A percentile compares a stretch with the other conserved stretches of the same genome.
These are phyloP conservation scores for Talaromyces sp. DNA, from an alignment of 2,329 filamentous ascomycete species.

Conservation along the genomic window DNA sequence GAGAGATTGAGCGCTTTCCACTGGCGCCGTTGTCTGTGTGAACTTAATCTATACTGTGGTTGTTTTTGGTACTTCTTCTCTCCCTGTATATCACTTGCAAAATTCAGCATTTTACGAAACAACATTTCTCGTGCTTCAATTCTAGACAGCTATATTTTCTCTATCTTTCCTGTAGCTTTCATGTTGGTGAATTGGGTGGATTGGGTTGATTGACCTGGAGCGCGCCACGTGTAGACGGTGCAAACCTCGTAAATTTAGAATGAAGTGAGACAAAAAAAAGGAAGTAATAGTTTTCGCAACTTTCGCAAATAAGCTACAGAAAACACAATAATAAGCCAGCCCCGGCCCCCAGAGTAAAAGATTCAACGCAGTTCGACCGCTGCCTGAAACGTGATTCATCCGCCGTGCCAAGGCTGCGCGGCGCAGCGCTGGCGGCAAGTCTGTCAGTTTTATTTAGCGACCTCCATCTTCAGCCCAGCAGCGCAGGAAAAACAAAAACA, in stretches of 20 bases:
- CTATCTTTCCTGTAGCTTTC: not conserved
- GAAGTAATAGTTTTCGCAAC: not conserved
- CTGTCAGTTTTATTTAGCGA: constrained; percentile 1
- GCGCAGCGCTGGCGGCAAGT: not conserved
- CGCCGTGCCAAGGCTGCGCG: not conserved
- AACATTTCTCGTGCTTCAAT: not conserved
- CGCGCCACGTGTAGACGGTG: not conserved
- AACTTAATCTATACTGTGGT: constrained; percentile 32
- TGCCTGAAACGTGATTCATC: not conserved
- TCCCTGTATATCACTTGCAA: constrained; percentile 40
- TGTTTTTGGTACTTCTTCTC: constrained; percentile 30
- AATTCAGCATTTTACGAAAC: constrained; percentile 12
- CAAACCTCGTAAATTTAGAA: not conserved
- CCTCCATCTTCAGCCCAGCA: not conserved
- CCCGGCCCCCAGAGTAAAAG: not conserved
- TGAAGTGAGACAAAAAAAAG: not conserved
- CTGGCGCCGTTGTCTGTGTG: constrained; percentile 18
- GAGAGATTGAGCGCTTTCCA: constrained; percentile 26
- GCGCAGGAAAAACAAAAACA: not conserved
- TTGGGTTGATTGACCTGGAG: not conserved
- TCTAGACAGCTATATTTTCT: not conserved
- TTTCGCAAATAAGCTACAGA: not conserved
- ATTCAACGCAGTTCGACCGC: not conserved
- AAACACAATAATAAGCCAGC: not conserved
- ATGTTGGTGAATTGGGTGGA: no score